Percentiles rank a stretch among this genome's conserved stretches.
These are phyloP conservation scores for Penicillium glabrum DNA, from an alignment of 2,329 filamentous ascomycete genomes.

Conservation along the genomic window DNA sequence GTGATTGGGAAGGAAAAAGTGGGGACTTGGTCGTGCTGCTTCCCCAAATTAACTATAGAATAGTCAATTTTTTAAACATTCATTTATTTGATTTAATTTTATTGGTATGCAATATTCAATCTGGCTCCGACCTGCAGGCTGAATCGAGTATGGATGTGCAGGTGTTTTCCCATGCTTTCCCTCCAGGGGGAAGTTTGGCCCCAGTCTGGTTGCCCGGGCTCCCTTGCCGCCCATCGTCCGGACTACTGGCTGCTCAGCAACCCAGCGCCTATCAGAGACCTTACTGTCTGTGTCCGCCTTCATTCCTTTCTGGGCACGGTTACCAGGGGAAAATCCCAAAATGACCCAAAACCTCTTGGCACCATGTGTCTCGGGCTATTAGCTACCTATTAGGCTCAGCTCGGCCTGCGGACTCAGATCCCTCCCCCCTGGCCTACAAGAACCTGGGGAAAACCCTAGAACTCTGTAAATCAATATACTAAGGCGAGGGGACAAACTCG, in stretches of 20 bases:
- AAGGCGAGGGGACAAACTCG: neutral
- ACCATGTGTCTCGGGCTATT: constrained; percentile 19
- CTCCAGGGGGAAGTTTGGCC: constrained; percentile 8
- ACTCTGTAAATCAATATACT: neutral
- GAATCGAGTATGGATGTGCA: constrained; percentile 11
- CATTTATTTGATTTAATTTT: neutral
- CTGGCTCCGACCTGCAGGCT: neutral
- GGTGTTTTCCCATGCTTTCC: neutral
- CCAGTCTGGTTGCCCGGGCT: constrained; percentile 37
- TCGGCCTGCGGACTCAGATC: neutral
- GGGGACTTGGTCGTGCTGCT: neutral
- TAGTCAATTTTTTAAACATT: neutral
- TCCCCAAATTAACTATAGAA: neutral
- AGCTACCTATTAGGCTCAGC: neutral
- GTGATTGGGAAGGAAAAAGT: neutral
- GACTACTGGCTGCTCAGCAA: constrained; percentile 34
- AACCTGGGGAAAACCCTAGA: neutral
- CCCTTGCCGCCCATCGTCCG: constrained; percentile 36
- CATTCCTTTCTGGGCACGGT: constrained; percentile 8
- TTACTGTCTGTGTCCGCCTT: constrained; percentile 5
- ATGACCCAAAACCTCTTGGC: constrained; percentile 4
- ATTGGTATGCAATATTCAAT: constrained; percentile 7
- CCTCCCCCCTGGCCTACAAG: neutral
- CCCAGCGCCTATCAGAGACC: constrained; percentile 34
- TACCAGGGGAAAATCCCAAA: neutral